A percentile compares a stretch with the other conserved stretches of the same genome.
Conservation (phyloP, 371 early-diverging fungal genomes). For the Apophysomyces variabilis region DNA sequence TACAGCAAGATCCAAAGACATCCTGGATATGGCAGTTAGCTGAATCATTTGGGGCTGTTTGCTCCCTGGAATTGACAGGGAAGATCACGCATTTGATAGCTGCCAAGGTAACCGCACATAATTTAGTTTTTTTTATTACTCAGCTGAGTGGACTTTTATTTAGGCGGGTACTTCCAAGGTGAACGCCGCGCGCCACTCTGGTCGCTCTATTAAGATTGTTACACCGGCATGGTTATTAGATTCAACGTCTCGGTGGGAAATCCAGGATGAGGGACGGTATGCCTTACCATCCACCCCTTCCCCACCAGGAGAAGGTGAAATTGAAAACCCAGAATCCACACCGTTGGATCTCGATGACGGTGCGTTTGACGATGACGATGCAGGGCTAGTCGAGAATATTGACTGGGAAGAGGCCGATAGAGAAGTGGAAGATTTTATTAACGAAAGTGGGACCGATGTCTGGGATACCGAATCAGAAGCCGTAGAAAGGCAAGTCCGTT, state of each 20-base stretch:
- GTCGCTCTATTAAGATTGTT: constrained; percentile 53
- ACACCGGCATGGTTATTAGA: constrained; percentile 67
- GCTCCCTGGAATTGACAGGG: constrained; percentile 56
- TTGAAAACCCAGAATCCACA: constrained; percentile 40
- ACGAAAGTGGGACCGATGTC: constrained; percentile 60
- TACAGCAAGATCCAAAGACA: constrained; percentile 42
- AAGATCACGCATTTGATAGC: constrained; percentile 82
- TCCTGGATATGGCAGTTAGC: constrained; percentile 80
- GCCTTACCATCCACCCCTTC: constrained; percentile 30
- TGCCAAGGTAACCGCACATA: constrained; percentile 46
- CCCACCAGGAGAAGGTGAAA: constrained; percentile 31
- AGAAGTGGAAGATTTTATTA: constrained; percentile 64
- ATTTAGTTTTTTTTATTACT: neutral
- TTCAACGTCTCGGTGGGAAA: constrained; percentile 60
- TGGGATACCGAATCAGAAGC: constrained; percentile 50
- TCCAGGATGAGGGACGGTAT: constrained; percentile 61
- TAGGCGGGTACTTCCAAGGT: constrained; percentile 65
- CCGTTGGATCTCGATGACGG: constrained; percentile 41
- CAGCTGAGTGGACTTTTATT: neutral
- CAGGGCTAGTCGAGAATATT: constrained; percentile 49
- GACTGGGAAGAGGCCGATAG: constrained; percentile 62
- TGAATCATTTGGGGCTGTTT: constrained; percentile 71
- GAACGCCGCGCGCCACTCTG: constrained; percentile 51
- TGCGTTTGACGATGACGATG: constrained; percentile 47
- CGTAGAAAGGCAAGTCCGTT: constrained; percentile 27